Conservation (phyloP, 768 basidiomycete genomes). For the Phlegmacium glaucopus region DNA sequence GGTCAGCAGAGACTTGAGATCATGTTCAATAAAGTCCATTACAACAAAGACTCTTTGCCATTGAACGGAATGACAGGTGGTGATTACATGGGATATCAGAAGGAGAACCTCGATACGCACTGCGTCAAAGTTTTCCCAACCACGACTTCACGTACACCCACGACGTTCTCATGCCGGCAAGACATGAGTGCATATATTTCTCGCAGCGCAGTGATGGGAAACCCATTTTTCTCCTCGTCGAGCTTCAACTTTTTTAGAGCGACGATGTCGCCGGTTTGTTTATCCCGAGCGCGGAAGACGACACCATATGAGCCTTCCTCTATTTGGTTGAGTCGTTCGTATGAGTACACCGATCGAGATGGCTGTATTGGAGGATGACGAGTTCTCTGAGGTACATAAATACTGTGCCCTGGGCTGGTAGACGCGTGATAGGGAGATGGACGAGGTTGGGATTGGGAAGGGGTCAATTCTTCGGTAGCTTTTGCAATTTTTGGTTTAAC, state of each 20-base stretch:
- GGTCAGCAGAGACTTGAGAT: conserved; percentile 92
- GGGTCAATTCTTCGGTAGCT: conserved; percentile 18
- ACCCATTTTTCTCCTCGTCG: conserved; percentile 98
- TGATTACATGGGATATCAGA: conserved; percentile 26
- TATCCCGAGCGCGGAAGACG: conserved; percentile 95
- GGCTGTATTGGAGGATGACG: conserved; percentile 77
- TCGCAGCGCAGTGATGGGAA: conserved; percentile 93
- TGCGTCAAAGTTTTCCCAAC: conserved; percentile 98
- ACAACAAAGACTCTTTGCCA: conserved; percentile 90
- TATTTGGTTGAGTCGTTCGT: conserved; percentile 94
- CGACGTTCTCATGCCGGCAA: conserved; percentile 93
- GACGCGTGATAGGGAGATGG: conserved; percentile 12
- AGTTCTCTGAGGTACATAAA: conserved; percentile 73
- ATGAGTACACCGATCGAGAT: conserved; percentile 91
- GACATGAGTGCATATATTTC: conserved; percentile 97
- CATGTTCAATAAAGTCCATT: conserved; percentile 99
- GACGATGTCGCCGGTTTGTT: conserved; percentile 92
- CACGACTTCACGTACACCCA: conserved; percentile 94
- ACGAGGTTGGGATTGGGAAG: conserved; percentile 11
- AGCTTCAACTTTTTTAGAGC: conserved; percentile 97
- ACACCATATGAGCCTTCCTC: conserved; percentile 98
- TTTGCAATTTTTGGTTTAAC: conserved; percentile 40
- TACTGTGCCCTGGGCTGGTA: conserved; percentile 44
- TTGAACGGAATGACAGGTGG: conserved; percentile 13
- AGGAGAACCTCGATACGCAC: conserved; percentile 55